Conservation (phyloP, 2,329 filamentous ascomycete genomes). For the Trichoderma sp. region DNA sequence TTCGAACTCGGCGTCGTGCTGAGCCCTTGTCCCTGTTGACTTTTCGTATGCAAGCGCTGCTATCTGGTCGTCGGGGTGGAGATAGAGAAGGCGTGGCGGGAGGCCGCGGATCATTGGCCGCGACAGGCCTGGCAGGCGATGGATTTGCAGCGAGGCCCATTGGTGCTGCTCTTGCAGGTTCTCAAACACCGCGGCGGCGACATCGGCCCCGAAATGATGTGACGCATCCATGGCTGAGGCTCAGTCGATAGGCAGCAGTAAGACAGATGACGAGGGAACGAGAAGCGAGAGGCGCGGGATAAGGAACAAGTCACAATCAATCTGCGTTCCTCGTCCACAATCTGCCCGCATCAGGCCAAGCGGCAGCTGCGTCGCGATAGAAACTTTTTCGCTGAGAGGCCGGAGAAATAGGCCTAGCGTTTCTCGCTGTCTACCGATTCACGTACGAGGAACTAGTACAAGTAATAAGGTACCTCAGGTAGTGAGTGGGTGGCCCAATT, state of each 20-base stretch:
- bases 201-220: conserved; percentile 25
- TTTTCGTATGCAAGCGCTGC: conserved; percentile 66
- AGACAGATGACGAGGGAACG: conserved; percentile 17
- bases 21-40: conserved; percentile 48
- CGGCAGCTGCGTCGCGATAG: not conserved
- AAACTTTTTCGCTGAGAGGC: conserved; percentile 12
- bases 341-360: conserved; percentile 21
- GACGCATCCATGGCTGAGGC: conserved; percentile 19
- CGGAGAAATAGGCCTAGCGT: conserved; percentile 24
- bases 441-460: conserved; percentile 7
- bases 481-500: conserved; percentile 1
- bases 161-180: conserved; percentile 76
- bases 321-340: not conserved
- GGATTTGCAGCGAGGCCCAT: conserved; percentile 65
- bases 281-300: conserved; percentile 2
- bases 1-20: conserved; percentile 62
- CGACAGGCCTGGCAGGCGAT: conserved; percentile 44
- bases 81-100: conserved; percentile 72
- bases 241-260: not conserved
- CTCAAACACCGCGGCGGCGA: conserved; percentile 58
- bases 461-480: too few species aligned
- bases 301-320: too few species aligned
- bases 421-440: conserved; percentile 24
- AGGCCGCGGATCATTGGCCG: conserved; percentile 72
- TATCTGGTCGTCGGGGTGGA: conserved; percentile 82